phyloP scores from a whole-genome alignment of 805 yeast species.

The Schwanniomyces sp. region DNA sequence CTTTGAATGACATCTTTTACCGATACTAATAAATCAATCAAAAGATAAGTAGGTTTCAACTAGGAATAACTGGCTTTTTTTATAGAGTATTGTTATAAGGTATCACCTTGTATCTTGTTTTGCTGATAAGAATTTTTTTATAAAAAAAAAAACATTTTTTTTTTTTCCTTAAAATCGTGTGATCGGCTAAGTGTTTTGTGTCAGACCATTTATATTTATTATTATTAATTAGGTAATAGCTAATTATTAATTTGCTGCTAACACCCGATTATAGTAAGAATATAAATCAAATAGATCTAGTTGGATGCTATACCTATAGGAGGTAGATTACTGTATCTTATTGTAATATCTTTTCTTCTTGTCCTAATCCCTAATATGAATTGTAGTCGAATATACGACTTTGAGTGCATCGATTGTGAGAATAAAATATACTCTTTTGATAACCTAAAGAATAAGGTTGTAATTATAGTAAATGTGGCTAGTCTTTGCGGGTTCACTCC shows the following conservation, averaged over 20 bases:
- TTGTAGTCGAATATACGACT: slow-evolving; percentile 50
- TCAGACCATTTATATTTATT: background rate
- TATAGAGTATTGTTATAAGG: too few relatives aligned
- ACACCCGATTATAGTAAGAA: background rate
- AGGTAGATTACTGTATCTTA: background rate
- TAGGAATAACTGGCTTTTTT: too few relatives aligned
- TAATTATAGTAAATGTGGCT: slow-evolving; percentile 83
- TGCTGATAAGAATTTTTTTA: background rate
- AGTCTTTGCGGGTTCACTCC: slow-evolving; percentile 77
- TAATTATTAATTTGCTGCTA: background rate
- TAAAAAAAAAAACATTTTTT: background rate
- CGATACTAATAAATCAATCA: background rate
- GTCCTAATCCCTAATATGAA: background rate
- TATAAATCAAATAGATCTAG: background rate
- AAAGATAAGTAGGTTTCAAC: background rate
- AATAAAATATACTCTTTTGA: slow-evolving; percentile 60
- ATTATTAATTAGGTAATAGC: background rate
- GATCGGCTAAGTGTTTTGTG: background rate
- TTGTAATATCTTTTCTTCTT: background rate
- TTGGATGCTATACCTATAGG: background rate
- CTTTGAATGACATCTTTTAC: slow-evolving; percentile 65
- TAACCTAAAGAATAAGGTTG: slow-evolving; percentile 74
- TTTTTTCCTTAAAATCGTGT: background rate
- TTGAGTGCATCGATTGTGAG: slow-evolving; percentile 60
- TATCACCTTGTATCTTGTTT: too few relatives aligned